Evolutionary conservation across 2,329 filamentous ascomycete genomes (phyloP).

Genomic region (Penicillium sp.): DNA sequence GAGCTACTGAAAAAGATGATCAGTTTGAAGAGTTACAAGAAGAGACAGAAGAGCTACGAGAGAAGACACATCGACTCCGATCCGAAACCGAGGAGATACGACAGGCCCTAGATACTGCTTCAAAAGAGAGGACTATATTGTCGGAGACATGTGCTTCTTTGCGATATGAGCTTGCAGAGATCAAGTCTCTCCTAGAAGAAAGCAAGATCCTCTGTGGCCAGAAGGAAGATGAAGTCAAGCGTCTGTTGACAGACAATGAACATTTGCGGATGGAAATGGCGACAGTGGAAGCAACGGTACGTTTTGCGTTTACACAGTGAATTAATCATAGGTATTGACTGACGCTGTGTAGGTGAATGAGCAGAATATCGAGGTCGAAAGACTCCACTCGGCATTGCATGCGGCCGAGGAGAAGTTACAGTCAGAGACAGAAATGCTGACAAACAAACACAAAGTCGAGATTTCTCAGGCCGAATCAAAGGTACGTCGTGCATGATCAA

Average conservation of each 20-base stretch:
- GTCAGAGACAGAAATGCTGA: conserved; percentile 18
- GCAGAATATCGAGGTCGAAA: conserved; percentile 20
- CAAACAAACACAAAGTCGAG: conserved; percentile 20
- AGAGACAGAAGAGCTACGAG: conserved; percentile 39
- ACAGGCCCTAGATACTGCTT: conserved; percentile 19
- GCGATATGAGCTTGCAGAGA: conserved; percentile 22
- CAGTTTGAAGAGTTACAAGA: conserved; percentile 41
- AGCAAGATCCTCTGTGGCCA: conserved; percentile 15
- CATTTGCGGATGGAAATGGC: conserved; percentile 14
- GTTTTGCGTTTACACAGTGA: neutral
- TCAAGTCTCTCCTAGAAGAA: conserved; percentile 22
- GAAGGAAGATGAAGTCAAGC: conserved; percentile 25
- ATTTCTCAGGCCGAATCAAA: conserved; percentile 18
- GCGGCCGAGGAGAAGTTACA: conserved; percentile 19
- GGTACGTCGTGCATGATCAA: conserved; percentile 14
- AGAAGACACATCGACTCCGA: conserved; percentile 27
- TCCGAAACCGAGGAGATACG: conserved; percentile 20
- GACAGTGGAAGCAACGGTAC: conserved; percentile 23
- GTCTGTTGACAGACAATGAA: conserved; percentile 20
- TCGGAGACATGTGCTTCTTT: conserved; percentile 21
- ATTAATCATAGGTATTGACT: neutral
- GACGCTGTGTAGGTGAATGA: conserved; percentile 22
- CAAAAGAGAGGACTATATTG: conserved; percentile 23
- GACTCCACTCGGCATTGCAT: conserved; percentile 18
- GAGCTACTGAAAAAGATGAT: conserved; percentile 44